Base-by-base conservation (phyloP, 495 filamentous ascomycete species). In the Annulohypoxylon nitens region DNA sequence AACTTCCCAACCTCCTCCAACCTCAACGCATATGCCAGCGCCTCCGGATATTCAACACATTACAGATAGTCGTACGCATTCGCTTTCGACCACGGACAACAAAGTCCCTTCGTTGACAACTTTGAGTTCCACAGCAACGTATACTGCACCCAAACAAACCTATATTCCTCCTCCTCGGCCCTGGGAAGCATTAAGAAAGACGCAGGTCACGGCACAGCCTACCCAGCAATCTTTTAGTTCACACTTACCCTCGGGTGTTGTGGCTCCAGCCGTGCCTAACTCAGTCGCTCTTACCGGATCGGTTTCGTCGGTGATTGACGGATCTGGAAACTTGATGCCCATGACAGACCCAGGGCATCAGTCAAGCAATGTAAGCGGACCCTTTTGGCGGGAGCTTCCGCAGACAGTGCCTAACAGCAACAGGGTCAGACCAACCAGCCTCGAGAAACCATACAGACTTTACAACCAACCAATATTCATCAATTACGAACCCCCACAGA, bases 301-400 rank as follows among this genome's bases (percentile, higher is more conserved):
- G 33, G 47, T 16, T 48, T 34, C 41, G 48, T 51, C 45, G 1
- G 43, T 43, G 33, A 43, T 73, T 16, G 23, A 57, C 39, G 57
- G 53, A 50, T 8, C 18, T 26, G 73, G 62, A 66, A 54, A 47
- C 30, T 18, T 58, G 45, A 62, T 67, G 70, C 75, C 75, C 60
- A 47, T 73, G 33, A 39, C 73, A 61, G 60, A 61, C n/a, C 54
- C 45, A 73, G 77, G 66, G 71, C 55, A 63, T 54, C 67, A 74
- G 68, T 64, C 70, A 37, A 77, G 75, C 74, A 70, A 77, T 76
- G 77, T 79, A 79, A 79, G 77, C 77, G 70, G 72, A 77, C 75
- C 75, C 64, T 76, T 74, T 37, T 75, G 66, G 70, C 75, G 76
- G 55, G 71, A 68, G 50, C 64, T 67, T 54, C 66, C 70, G 73